Conservation (phyloP, 257 asterid species). For the Paraleonurus japonicus region DNA sequence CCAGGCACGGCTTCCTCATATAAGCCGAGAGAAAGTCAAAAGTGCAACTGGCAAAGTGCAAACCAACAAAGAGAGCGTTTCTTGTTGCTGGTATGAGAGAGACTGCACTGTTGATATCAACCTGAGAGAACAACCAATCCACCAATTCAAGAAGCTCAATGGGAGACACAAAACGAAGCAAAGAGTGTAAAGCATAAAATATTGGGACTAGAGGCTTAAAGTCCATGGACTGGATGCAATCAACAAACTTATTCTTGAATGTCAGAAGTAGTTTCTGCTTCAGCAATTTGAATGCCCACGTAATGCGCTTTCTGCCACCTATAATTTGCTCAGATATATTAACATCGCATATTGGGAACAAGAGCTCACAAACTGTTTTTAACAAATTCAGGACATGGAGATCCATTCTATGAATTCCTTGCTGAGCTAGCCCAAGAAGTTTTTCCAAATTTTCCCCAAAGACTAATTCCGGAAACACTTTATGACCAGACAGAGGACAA, state of each 20-base stretch:
- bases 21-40: slow-evolving; percentile 49
- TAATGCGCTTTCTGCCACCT: slow-evolving; percentile 38
- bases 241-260: slow-evolving; percentile 62
- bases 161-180: slow-evolving; percentile 45
- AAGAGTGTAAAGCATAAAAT: slow-evolving; percentile 47
- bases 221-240: slow-evolving; percentile 45
- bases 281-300: slow-evolving; percentile 46
- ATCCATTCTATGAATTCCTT: slow-evolving; percentile 51
- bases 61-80: slow-evolving; percentile 47
- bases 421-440: slow-evolving; percentile 47
- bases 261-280: slow-evolving; percentile 47
- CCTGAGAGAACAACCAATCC: slow-evolving; percentile 59
- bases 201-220: slow-evolving; percentile 48
- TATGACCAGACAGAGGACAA: slow-evolving; percentile 47
- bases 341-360: slow-evolving; percentile 34
- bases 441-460: slow-evolving; percentile 44
- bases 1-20: slow-evolving; percentile 39
- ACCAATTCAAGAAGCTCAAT: slow-evolving; percentile 60
- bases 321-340: slow-evolving; percentile 34
- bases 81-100: slow-evolving; percentile 35
- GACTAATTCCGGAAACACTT: slow-evolving; percentile 42
- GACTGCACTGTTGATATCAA: slow-evolving; percentile 40
- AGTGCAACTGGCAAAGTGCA: slow-evolving; percentile 61
- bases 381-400: slow-evolving; percentile 59
- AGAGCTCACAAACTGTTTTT: slow-evolving; percentile 50